Base-by-base conservation (phyloP, 139 green algal species). In the Chlamydomonas eustigma region DNA sequence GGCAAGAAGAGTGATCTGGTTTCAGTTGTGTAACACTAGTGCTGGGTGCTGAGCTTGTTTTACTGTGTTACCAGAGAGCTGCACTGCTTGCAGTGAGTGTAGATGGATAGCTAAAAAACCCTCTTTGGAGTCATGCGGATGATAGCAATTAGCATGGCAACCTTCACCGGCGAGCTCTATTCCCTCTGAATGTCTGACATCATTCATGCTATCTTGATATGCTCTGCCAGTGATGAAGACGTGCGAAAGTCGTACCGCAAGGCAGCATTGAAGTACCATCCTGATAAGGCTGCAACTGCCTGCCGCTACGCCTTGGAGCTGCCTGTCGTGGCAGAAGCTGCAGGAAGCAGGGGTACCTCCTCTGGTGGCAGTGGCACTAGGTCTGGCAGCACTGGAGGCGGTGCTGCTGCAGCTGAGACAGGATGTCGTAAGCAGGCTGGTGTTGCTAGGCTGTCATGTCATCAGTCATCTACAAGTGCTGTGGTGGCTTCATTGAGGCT, bases 191-290 rank as follows among this genome's bases (percentile, higher is more conserved):
- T n/a, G n/a, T n/a, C n/a, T n/a, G n/a, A n/a, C n/a, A n/a, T n/a
- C n/a, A n/a, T n/a, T n/a, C n/a, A n/a, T n/a, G n/a, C n/a, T n/a
- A n/a, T n/a, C n/a, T n/a, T n/a, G n/a, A n/a, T n/a, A n/a, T n/a
- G n/a, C n/a, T n/a, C n/a, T n/a, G n/a, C 36, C 64, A 77, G 73
- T 24, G 78, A 83, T 50, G 76, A 84, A 22, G 83, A 87, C 4
- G 78, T 88, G 18, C 66, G 73, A 2, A 82, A 84, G 73, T 76
- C 84, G 3, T 92, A 88, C 83, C 81, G 83, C 18, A 74, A 77
- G 30, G 83, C 89, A 30, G 86, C 88, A 1, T 76, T 92, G 2
- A 85, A 87, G 76, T 81, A 88, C 83, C 88, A 92, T 69, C 88
- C 88, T 2, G 87, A 92, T 75, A 92, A 92, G 77, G 85, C 87